Conservation (phyloP, 805 yeast species). For the Barnettozyma populi region DNA sequence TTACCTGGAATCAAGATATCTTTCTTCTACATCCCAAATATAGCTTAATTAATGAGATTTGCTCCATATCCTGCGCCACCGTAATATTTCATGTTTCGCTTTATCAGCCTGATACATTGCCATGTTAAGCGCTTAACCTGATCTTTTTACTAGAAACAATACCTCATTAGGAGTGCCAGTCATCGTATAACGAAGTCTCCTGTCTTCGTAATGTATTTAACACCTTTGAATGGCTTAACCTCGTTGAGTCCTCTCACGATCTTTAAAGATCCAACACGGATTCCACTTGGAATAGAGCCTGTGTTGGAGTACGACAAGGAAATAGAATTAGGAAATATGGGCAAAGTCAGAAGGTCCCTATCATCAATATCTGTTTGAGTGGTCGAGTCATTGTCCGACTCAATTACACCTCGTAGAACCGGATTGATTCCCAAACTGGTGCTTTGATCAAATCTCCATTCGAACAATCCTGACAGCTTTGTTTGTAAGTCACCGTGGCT, state of each 20-base stretch:
- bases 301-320: constrained; percentile 50
- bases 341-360: neutral
- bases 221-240: constrained; percentile 86
- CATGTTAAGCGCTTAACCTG: too few relatives aligned
- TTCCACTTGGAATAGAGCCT: constrained; percentile 73
- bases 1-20: too few relatives aligned
- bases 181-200: constrained; percentile 41
- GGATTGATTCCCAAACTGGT: constrained; percentile 63
- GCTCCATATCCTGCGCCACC: too few relatives aligned
- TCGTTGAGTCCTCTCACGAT: constrained; percentile 55
- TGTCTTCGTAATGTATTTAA: constrained; percentile 66
- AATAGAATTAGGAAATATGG: constrained; percentile 38
- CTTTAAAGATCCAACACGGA: constrained; percentile 60
- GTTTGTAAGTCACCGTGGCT: constrained; percentile 75
- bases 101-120: too few relatives aligned
- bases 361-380: neutral
- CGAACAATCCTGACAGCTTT: constrained; percentile 46
- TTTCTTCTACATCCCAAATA: too few relatives aligned
- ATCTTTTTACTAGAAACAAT: neutral
- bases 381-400: constrained; percentile 15
- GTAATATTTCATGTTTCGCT: too few relatives aligned
- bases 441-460: constrained; percentile 62
- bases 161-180: neutral
- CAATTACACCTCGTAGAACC: constrained; percentile 55
- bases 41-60: too few relatives aligned